phyloP scores from a whole-genome alignment of 2,329 filamentous ascomycete genomes.

The Purpureocillium lavendulum region DNA sequence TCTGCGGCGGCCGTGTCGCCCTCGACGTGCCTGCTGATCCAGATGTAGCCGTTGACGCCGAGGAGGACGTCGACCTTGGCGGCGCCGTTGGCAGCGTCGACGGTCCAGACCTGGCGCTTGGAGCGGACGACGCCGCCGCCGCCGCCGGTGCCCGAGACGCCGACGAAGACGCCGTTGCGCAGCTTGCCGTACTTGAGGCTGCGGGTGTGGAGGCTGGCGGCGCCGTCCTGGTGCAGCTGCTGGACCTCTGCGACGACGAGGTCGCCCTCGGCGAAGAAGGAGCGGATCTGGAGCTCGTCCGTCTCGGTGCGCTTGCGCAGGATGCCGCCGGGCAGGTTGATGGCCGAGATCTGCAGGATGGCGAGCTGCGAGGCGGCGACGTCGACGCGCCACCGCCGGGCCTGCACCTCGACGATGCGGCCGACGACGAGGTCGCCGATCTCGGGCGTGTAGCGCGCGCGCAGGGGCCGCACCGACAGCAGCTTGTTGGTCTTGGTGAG shows the following conservation, averaged over 20 bases:
- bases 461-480: constrained; percentile 80
- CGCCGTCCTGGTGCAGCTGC: constrained; percentile 75
- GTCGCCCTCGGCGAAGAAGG: constrained; percentile 95
- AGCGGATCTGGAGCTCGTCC: constrained; percentile 92
- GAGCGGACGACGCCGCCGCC: constrained; percentile 79
- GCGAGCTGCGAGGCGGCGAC: constrained; percentile 83
- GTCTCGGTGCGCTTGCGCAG: constrained; percentile 86
- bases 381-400: constrained; percentile 89
- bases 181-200: constrained; percentile 92
- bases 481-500: constrained; percentile 94
- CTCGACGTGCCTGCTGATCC: constrained; percentile 79
- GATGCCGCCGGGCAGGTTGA: constrained; percentile 92
- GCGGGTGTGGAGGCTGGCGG: constrained; percentile 80
- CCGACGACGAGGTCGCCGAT: constrained; percentile 95
- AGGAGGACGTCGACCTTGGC: constrained; percentile 76
- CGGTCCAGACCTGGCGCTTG: constrained; percentile 80
- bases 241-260: constrained; percentile 93
- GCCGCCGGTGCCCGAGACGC: constrained; percentile 73
- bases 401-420: constrained; percentile 90
- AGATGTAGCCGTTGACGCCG: constrained; percentile 95
- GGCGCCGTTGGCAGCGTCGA: constrained; percentile 48
- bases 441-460: constrained; percentile 88
- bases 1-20: constrained; percentile 40
- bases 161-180: constrained; percentile 83
- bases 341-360: constrained; percentile 74